Evolutionary conservation across 495 filamentous ascomycete species (phyloP).

Genomic region (Thermothielavioides terrestris): DNA sequence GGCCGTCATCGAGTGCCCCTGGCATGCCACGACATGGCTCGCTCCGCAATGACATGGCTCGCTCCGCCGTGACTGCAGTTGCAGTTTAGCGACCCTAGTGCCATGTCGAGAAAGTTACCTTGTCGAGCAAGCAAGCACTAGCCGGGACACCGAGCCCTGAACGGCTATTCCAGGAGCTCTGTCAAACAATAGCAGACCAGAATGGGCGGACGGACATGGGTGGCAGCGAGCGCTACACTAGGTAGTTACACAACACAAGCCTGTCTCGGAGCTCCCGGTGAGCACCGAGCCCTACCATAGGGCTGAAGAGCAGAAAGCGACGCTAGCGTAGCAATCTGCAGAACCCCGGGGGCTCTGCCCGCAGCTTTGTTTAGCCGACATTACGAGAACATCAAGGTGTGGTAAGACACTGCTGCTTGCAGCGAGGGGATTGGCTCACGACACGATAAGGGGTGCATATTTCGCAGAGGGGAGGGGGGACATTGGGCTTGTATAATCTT

Average conservation of each 20-base stretch:
- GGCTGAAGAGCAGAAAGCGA: slow-evolving; percentile 3
- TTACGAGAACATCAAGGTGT: background rate
- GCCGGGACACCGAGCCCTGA: no score
- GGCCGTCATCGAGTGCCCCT: no score
- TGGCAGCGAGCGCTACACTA: no score
- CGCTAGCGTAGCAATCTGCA: background rate
- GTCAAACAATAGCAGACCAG: no score
- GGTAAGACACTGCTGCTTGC: background rate
- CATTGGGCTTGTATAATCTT: slow-evolving; percentile 2
- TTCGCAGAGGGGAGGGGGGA: slow-evolving; percentile 2
- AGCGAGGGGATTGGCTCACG: background rate
- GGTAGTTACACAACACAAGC: background rate
- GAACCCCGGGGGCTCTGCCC: background rate
- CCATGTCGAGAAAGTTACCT: no score
- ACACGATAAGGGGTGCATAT: slow-evolving; percentile 1
- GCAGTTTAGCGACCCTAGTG: no score
- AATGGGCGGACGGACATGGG: no score
- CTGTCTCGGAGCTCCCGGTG: background rate
- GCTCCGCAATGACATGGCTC: no score
- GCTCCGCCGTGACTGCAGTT: no score
- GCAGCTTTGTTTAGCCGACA: slow-evolving; percentile 1
- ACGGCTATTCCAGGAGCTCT: no score
- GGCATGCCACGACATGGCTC: no score
- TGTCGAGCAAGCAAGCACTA: no score
- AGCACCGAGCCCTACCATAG: slow-evolving; percentile 3